Base-by-base conservation (phyloP, 768 basidiomycete genomes). In the Lactifluus pinguis region DNA sequence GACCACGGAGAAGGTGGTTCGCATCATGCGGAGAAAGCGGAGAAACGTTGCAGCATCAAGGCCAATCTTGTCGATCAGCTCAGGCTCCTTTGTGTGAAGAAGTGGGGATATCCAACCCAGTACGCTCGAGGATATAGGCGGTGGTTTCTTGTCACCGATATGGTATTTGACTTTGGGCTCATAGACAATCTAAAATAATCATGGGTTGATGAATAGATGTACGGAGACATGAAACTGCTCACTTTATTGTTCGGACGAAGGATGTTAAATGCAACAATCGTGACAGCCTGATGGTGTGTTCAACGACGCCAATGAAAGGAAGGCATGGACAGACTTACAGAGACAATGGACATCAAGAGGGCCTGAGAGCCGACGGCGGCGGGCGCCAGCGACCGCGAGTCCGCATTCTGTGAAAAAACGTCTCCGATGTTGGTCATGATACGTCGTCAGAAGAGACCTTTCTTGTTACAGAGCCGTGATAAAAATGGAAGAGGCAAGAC, bases 131-230 rank as follows among this genome's bases (percentile, higher is more conserved):
- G 85, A 85, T 71, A 95, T 89, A 25, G 83, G 82, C 7, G 91
- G 91, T 34, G 89, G 91, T 30, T 79, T 76, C 71, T 91, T 91
- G 72, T 83, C 72, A 45, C 85, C 87, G 61, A 82, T 78, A 68
- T 91, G 89, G 70, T 93, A 95, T 73, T 95, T 95, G 73, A 91
- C 84, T 75, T 95, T 97, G 63, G 92, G 94, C 70, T 93, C 90
- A 69, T 95, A 95, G 60, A 94, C 83, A 63, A 91, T 82, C 92
- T 92, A 60, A n/a, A 36, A 19, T 3, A 30, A 61, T 41, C 44
- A 29, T 53, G 17, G 36, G 32, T 45, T 50, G 8, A 39, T 7
- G 10, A 36, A 19, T 17, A 41, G 1, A 32, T 39, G 19, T 17
- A 53, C 1, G 36, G 36, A 34, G 51, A 4, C 15, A 45, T 32